Conservation (phyloP, 441 rosid genomes). For the Rhodomyrtus psidioides region DNA sequence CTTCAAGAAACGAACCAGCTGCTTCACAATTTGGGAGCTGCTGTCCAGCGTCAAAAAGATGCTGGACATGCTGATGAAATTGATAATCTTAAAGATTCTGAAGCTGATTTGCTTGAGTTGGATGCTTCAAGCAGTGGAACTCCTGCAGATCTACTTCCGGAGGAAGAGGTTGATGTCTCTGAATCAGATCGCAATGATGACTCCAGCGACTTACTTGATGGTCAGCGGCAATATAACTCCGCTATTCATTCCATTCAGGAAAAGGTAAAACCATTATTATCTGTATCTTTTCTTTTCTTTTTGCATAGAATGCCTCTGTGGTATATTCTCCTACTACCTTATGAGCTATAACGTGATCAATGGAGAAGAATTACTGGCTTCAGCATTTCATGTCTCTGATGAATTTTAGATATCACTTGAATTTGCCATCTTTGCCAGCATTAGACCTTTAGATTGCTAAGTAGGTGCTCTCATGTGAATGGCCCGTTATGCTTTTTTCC, state of each 20-base stretch:
- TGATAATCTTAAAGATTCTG: conserved; percentile 60
- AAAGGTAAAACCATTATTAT: conserved; percentile 37
- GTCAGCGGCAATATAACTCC: conserved; percentile 94
- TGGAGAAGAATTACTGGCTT: neutral
- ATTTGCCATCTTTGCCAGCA: neutral
- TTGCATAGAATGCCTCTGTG: neutral
- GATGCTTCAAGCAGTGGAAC: conserved; percentile 70
- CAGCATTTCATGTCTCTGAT: neutral
- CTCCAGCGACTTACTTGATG: conserved; percentile 79
- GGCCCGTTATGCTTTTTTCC: neutral
- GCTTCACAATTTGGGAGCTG: conserved; percentile 92
- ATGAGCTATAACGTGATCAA: neutral
- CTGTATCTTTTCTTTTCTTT: neutral
- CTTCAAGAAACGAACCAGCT: conserved; percentile 97
- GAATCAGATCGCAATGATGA: conserved; percentile 86
- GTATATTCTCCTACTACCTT: neutral
- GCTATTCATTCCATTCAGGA: conserved; percentile 97
- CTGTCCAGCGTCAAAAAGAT: conserved; percentile 98
- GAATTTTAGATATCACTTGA: neutral
- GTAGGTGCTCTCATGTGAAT: neutral
- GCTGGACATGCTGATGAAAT: conserved; percentile 57
- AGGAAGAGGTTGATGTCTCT: conserved; percentile 51
- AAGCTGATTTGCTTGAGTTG: conserved; percentile 61
- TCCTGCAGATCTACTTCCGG: conserved; percentile 51
- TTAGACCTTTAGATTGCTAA: neutral